Percentiles rank a stretch among this genome's conserved stretches.
phyloP scores from a whole-genome alignment of 495 filamentous ascomycete genomes.

The Podospora anserina region DNA sequence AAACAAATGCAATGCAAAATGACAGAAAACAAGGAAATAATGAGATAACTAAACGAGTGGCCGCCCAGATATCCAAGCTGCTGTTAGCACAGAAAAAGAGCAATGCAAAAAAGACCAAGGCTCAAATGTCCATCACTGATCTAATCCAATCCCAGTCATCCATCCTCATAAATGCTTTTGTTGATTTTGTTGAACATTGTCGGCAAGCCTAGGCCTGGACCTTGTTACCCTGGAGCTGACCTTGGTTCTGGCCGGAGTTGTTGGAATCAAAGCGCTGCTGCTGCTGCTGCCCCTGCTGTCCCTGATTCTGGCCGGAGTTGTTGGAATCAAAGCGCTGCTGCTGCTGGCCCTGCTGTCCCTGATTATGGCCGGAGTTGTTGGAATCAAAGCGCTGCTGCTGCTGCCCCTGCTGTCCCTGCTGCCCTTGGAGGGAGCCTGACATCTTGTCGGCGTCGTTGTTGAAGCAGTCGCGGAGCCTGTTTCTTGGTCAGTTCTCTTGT shows the following conservation, averaged over 20 bases:
- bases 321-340: too few species aligned
- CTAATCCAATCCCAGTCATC: background rate
- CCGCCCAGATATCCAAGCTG: constrained; percentile 1
- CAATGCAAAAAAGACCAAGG: background rate
- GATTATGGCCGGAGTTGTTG: background rate
- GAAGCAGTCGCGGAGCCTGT: background rate
- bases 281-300: too few species aligned
- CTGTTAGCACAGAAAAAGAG: background rate
- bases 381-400: background rate
- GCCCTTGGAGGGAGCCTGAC: too few species aligned
- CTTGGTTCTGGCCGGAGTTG: background rate
- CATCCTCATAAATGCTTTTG: background rate
- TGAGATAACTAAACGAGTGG: background rate
- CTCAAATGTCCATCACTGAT: background rate
- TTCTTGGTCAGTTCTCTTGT: background rate
- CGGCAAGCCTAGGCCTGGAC: background rate
- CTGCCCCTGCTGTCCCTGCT: background rate
- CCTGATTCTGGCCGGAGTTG: too few species aligned
- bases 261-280: too few species aligned
- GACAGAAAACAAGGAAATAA: background rate
- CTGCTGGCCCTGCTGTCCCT: too few species aligned
- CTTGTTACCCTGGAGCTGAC: background rate
- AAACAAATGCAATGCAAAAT: background rate
- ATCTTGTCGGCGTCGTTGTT: background rate
- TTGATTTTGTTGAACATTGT: background rate